Base-by-base conservation (phyloP, 1,139 yeast species). In the Diutina sp. region DNA sequence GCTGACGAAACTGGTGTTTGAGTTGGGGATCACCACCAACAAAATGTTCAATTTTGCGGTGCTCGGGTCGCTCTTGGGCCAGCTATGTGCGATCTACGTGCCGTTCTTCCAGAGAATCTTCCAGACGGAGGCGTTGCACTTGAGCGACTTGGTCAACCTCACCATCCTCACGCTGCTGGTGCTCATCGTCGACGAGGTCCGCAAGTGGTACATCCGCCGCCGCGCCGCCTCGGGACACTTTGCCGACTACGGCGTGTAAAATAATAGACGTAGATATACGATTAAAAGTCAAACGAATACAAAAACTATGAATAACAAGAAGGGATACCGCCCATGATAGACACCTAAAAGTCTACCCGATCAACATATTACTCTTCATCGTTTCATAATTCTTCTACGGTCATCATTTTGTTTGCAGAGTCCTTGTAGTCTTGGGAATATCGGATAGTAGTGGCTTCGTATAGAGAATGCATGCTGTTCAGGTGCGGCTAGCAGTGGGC, bases 41-140 rank as follows among this genome's bases (percentile, higher is more conserved):
- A 82, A 79, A 60, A 91, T 91, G 96, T 93, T 93, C 73, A 93
- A 93, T 66, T 74, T 85, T 62, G 97, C 99, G 0, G 97, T 91
- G 18, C 80, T 86, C n/a, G 89, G 95, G 1, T 90, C 97, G 0
- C 70, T 93, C 52, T 58, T 89, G 54, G 98, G 98, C n/a, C 98
- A 93, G 70, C 69, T 91, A 60, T 87, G 95, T 67, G 98, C 97
- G 35, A 85, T 93, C 58, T 93, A 93, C 67, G 79, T 91, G 54
- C 97, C 97, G 58, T 90, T 91, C 66, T 87, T 93, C 77, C 98
- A 93, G 71, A 68, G 82, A 9, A 82, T 93, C 58, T 93, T 93
- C 79, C 97, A 93, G 69, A 93, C 99, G 4, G 98, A 93, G 70
- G 90, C 97, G 0, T 76, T 93, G 58, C 74, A 79, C 55, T 67